A percentile compares a stretch with the other conserved stretches of the same genome.
These are phyloP conservation scores for Mortierella sp. DNA, from an alignment of 371 early-diverging fungal species.

Conservation along the genomic window DNA sequence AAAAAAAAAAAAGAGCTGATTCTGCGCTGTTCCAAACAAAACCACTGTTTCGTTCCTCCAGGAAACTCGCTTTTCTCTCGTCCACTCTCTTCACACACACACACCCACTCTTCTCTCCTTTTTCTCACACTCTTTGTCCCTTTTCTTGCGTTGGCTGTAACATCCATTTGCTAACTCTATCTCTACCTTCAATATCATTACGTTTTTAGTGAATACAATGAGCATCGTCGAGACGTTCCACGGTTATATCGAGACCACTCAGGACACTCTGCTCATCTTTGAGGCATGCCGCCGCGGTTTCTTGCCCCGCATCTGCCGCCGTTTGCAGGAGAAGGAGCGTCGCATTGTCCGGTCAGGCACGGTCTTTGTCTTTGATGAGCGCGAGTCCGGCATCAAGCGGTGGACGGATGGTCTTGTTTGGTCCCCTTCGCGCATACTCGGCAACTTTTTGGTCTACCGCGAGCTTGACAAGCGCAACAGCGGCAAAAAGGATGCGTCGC, in stretches of 20 bases:
- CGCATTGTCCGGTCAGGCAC: conserved; percentile 77
- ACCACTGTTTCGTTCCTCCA: neutral
- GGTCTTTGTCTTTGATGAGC: conserved; percentile 86
- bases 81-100: neutral
- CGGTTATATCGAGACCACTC: conserved; percentile 79
- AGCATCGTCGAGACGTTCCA: conserved; percentile 74
- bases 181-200: neutral
- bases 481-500: conserved; percentile 53
- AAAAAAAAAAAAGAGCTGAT: neutral
- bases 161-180: neutral
- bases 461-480: conserved; percentile 73
- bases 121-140: neutral
- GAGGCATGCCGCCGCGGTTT: conserved; percentile 82
- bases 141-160: neutral
- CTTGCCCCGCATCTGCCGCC: conserved; percentile 73
- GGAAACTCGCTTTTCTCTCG: neutral
- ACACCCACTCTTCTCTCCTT: neutral
- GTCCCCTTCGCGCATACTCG: conserved; percentile 88
- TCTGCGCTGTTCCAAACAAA: neutral
- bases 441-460: conserved; percentile 84
- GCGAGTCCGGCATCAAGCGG: conserved; percentile 86
- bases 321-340: conserved; percentile 82
- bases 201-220: conserved; percentile 33
- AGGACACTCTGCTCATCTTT: conserved; percentile 83
- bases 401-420: conserved; percentile 93